Evolutionary conservation across 805 yeast genomes (phyloP).

Genomic region (Candida wancherniae): DNA sequence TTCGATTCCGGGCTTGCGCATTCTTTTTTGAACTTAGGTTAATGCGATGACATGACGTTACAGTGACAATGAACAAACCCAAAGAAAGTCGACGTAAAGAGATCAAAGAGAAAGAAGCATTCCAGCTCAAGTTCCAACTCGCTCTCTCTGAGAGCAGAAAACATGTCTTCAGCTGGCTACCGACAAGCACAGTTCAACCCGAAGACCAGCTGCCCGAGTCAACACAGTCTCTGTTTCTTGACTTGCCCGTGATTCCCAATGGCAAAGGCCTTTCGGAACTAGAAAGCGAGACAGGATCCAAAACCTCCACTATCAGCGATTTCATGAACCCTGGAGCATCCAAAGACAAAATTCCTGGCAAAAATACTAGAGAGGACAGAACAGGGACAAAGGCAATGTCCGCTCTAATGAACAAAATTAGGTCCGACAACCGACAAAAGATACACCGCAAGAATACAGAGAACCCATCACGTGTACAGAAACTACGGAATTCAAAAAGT

Average conservation of each 20-base stretch:
- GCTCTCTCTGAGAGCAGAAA: conserved; percentile 35
- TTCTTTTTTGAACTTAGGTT: conserved; percentile 2
- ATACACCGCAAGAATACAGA: conserved; percentile 1
- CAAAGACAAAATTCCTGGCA: conserved; percentile 7
- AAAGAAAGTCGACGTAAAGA: conserved; percentile 34
- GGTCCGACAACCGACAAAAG: conserved; percentile 21
- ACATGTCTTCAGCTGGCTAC: conserved; percentile 38
- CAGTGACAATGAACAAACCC: conserved; percentile 10
- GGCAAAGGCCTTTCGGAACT: conserved; percentile 27
- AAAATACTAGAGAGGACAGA: conserved; percentile 8
- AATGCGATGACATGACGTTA: not conserved
- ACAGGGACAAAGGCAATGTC: conserved; percentile 31
- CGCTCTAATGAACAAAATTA: conserved; percentile 35
- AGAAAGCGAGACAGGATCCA: conserved; percentile 7
- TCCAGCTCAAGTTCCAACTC: conserved; percentile 44
- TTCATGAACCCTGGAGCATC: no score
- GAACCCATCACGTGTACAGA: not conserved
- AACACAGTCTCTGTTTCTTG: conserved; percentile 19
- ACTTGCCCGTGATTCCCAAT: conserved; percentile 31
- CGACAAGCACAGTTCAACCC: conserved; percentile 3
- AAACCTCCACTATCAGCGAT: conserved; percentile 21
- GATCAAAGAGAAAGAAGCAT: conserved; percentile 42
- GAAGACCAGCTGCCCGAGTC: conserved; percentile 1
- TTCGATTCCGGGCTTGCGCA: conserved; percentile 22
- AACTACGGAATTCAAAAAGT: not conserved